A percentile compares a stretch with the other conserved stretches of the same genome.
Conservation (phyloP, 495 filamentous ascomycete genomes). For the Ascodesmis nigricans region DNA sequence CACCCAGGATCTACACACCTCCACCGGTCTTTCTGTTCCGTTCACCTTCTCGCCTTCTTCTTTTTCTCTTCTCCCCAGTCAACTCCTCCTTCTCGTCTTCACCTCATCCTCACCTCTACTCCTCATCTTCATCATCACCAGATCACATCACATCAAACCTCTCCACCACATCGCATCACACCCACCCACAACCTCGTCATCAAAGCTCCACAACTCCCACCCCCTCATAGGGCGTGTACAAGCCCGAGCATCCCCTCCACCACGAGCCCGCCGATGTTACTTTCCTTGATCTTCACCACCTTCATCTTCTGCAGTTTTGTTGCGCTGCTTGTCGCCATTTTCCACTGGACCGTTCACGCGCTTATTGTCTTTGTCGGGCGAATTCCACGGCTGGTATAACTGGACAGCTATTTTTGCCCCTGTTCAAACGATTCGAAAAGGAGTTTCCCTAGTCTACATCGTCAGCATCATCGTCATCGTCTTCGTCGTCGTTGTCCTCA, state of each 20-base stretch:
- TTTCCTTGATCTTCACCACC: no score
- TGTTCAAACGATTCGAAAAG: no score
- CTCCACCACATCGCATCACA: background rate
- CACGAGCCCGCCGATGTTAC: no score
- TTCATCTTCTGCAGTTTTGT: background rate
- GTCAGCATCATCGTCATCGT: background rate
- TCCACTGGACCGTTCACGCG: no score
- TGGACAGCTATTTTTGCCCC: no score
- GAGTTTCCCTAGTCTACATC: no score
- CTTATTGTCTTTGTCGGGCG: no score
- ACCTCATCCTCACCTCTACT: background rate
- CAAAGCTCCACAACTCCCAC: background rate
- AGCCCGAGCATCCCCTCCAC: background rate
- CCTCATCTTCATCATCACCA: background rate
- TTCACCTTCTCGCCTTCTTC: background rate
- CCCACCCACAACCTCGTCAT: no score
- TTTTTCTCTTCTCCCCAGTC: background rate
- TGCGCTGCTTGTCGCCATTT: no score
- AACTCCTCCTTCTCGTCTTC: background rate
- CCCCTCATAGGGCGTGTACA: slow-evolving; percentile 5
- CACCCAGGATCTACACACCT: background rate
- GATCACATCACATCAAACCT: background rate
- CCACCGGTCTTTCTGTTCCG: background rate
- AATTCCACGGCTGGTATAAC: no score
- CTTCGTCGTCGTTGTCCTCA: no score